Conservation (phyloP, 2,329 filamentous ascomycete genomes). For the Xylaria polymorpha region DNA sequence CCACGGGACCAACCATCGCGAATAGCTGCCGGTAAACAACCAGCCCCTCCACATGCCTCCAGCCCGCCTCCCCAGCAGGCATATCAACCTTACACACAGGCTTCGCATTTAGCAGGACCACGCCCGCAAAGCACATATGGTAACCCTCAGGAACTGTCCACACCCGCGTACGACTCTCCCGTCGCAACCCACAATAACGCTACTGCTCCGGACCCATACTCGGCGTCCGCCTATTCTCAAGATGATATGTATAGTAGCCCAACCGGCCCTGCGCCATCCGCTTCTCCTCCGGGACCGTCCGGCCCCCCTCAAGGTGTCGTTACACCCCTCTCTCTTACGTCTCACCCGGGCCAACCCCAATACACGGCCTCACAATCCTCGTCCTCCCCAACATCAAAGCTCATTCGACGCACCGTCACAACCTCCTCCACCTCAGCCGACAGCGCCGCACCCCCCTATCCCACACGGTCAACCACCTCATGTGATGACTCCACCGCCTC, state of each 20-base stretch:
- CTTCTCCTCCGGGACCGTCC: slow-evolving; percentile 47
- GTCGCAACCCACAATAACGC: slow-evolving; percentile 64
- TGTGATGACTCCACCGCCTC: slow-evolving; percentile 56
- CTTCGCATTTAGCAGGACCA: slow-evolving; percentile 58
- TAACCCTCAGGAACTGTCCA: slow-evolving; percentile 80
- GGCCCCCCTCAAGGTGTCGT: slow-evolving; percentile 43
- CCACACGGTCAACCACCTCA: slow-evolving; percentile 52
- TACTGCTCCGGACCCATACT: slow-evolving; percentile 55
- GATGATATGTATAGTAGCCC: slow-evolving; percentile 57
- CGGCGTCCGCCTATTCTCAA: slow-evolving; percentile 61
- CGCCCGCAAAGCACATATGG: slow-evolving; percentile 76
- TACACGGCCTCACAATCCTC: slow-evolving; percentile 53
- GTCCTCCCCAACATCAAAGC: slow-evolving; percentile 42
- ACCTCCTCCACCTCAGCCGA: slow-evolving; percentile 53
- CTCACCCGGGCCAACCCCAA: slow-evolving; percentile 52
- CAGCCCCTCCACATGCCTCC: slow-evolving; percentile 63
- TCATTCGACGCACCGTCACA: slow-evolving; percentile 48
- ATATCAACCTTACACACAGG: slow-evolving; percentile 63
- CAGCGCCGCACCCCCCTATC: slow-evolving; percentile 55
- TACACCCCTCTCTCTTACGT: slow-evolving; percentile 44
- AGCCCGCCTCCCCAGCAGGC: slow-evolving; percentile 60
- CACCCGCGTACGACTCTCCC: slow-evolving; percentile 81
- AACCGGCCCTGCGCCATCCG: slow-evolving; percentile 47
- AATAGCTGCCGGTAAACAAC: slow-evolving; percentile 60
- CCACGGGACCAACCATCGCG: slow-evolving; percentile 64